Base-by-base conservation (phyloP, 352 stramenopile genomes). In the Globisporangium okanoganense region DNA sequence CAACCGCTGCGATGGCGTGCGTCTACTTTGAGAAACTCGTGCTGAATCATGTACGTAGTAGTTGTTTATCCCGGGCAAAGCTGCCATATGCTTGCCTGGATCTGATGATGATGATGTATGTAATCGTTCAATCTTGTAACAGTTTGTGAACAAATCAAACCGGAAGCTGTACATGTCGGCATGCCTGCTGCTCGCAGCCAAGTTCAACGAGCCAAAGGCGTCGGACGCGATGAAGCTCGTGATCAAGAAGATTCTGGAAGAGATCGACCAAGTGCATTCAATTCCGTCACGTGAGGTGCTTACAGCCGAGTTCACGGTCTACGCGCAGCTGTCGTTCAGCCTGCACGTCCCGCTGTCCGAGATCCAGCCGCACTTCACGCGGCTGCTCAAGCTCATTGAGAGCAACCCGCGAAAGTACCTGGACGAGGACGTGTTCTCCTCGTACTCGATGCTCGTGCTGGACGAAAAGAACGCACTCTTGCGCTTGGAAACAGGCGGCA, bases 21-120 rank as follows among this genome's bases (percentile, higher is more conserved):
- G 88, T 99, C 36, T 98, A 98, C 64, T 99, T 99, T 71, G 97
- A 99, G 70, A 91, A 97, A 54, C 86, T 99, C 14, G 96, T 97
- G 54, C 81, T 99, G 10, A 87, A 87, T 61, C 92, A 94, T 56
- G 78, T 96, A 69, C 36, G 45, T 66, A 6, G 48, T 43, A 36
- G 10, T 14, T 29, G 7, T 52, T 20, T 25, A 3, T 41, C 4
- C n/a, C 59, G 56, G n/a, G 4, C 18, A 9, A 14, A 20, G 18
- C 31, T 6, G 27, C 16, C 14, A 48, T 29, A 6, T 18, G 27
- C 9, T 54, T 54, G 18, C 36, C 18, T 45, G 14, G 25, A 31
- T 36, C 14, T 58, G 24, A 24, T 58, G 44, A 27, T 33, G 36
- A 38, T 25, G 14, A 16, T 24, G 3, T 18, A 24, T 48, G 2